Evolutionary conservation across 108 stramenopile species (phyloP).

Genomic region (Skeletonema marinoi): DNA sequence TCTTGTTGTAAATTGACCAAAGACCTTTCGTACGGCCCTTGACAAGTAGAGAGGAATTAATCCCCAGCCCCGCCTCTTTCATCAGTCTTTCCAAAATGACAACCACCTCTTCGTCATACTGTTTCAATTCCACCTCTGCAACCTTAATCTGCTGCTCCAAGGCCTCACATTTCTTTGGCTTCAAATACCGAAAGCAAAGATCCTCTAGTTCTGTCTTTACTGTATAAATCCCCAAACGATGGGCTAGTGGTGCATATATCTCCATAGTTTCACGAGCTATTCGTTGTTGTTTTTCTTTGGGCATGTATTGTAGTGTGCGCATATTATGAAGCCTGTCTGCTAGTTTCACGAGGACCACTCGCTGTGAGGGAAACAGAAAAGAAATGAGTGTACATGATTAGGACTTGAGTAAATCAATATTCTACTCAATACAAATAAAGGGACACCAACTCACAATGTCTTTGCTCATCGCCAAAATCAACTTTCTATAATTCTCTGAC

Average conservation of each 20-base stretch:
- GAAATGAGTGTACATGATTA: background rate
- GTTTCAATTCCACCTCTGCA: slow-evolving; percentile 18
- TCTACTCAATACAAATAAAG: background rate
- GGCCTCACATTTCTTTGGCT: slow-evolving; percentile 15
- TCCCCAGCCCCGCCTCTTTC: slow-evolving; percentile 21
- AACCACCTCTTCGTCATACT: slow-evolving; percentile 31
- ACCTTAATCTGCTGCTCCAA: slow-evolving; percentile 10
- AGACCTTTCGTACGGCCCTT: slow-evolving; percentile 29
- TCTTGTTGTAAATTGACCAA: slow-evolving; percentile 31
- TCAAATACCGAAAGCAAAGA: slow-evolving; percentile 39
- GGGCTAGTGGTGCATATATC: slow-evolving; percentile 51
- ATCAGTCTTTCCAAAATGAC: slow-evolving; percentile 30
- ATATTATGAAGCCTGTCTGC: slow-evolving; percentile 43
- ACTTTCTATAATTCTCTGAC: slow-evolving; percentile 31
- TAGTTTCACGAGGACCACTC: slow-evolving; percentile 38
- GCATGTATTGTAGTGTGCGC: slow-evolving; percentile 36
- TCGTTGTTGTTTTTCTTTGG: slow-evolving; percentile 20
- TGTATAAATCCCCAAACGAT: slow-evolving; percentile 40
- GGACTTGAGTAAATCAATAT: background rate
- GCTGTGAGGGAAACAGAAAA: background rate
- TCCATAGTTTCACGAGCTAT: slow-evolving; percentile 50
- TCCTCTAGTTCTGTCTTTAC: slow-evolving; percentile 58
- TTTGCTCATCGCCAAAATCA: slow-evolving; percentile 27
- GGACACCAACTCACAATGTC: slow-evolving; percentile 14
- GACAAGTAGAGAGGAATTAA: background rate